A percentile compares a stretch with the other conserved stretches of the same genome.
Evolutionary conservation across 2,329 filamentous ascomycete genomes (phyloP).

Genomic region (Aquanectria penicillioides): DNA sequence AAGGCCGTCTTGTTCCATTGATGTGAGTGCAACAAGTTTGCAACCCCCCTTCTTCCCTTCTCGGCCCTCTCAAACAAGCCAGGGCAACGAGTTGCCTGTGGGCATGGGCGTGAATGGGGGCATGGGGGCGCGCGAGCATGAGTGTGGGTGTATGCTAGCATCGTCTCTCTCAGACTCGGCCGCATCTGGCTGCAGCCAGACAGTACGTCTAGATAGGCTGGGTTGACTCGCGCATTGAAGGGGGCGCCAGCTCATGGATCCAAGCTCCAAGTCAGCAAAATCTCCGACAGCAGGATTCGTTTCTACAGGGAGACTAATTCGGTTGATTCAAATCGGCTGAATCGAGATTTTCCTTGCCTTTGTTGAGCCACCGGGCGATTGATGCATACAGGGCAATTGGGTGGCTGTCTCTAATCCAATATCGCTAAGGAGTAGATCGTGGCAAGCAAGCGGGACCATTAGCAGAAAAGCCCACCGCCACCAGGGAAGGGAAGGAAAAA

Average conservation of each 20-base stretch:
- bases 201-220: background rate
- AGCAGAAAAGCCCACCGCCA: background rate
- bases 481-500: background rate
- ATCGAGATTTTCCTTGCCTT: constrained; percentile 41
- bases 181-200: background rate
- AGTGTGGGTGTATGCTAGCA: constrained; percentile 11
- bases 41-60: background rate
- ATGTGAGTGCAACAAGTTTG: constrained; percentile 5
- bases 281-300: constrained; percentile 22
- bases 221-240: constrained; percentile 12
- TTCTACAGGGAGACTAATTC: constrained; percentile 24
- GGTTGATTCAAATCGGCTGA: constrained; percentile 26
- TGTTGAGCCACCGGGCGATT: constrained; percentile 28
- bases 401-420: constrained; percentile 32
- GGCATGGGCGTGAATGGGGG: background rate
- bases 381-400: constrained; percentile 27
- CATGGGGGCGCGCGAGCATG: background rate
- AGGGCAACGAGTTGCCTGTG: background rate
- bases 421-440: constrained; percentile 34
- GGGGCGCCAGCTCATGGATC: constrained; percentile 16
- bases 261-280: constrained; percentile 28
- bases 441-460: background rate
- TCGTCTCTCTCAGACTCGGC: background rate
- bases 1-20: constrained; percentile 8
- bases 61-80: constrained; percentile 2